Evolutionary conservation across 2,329 filamentous ascomycete species (phyloP).

Genomic region (Phialemonium atrogriseum): DNA sequence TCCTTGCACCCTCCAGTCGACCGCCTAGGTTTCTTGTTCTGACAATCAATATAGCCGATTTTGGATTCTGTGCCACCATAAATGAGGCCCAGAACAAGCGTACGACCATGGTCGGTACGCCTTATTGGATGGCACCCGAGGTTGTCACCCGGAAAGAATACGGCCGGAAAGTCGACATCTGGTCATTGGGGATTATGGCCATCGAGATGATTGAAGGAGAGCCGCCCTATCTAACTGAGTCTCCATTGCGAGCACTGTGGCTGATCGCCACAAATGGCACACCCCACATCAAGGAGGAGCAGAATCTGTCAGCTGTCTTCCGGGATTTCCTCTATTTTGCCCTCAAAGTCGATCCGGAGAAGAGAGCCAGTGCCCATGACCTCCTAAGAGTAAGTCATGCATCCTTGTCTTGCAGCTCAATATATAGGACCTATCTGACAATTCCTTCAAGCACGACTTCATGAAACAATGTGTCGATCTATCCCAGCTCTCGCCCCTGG

Average conservation of each 20-base stretch:
- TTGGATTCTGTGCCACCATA: conserved; percentile 97
- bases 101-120: conserved; percentile 97
- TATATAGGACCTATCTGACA: conserved; percentile 24
- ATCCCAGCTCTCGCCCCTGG: conserved; percentile 73
- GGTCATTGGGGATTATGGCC: conserved; percentile 97
- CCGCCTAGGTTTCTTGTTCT: not conserved
- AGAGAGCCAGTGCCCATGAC: conserved; percentile 91
- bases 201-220: conserved; percentile 99
- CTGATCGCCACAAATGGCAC: conserved; percentile 96
- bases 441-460: conserved; percentile 61
- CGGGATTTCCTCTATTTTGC: conserved; percentile 88
- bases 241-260: conserved; percentile 84
- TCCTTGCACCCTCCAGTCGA: conserved; percentile 7
- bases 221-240: conserved; percentile 93
- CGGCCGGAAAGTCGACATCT: conserved; percentile 96
- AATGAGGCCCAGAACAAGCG: conserved; percentile 96
- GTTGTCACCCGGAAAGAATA: conserved; percentile 97
- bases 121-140: conserved; percentile 99
- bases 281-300: conserved; percentile 87
- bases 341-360: conserved; percentile 93
- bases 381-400: conserved; percentile 67
- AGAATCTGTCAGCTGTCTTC: conserved; percentile 73
- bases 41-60: conserved; percentile 59
- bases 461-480: conserved; percentile 70
- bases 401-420: conserved; percentile 10